Base-by-base conservation (phyloP, 257 asterid species). In the Salvia hispanica region DNA sequence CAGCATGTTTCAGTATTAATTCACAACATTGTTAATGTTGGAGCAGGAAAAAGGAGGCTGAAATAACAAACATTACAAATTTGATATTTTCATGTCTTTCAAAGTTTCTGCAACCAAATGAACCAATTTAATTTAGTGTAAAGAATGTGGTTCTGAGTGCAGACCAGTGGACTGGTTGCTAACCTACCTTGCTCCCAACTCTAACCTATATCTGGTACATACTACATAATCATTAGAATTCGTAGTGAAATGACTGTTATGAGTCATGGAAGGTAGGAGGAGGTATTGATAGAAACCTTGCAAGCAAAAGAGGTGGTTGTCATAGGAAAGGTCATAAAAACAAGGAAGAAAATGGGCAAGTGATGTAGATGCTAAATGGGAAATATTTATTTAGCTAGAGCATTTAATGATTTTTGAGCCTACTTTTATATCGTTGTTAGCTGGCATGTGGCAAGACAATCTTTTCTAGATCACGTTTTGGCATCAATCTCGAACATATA, bases 401-500 rank as follows among this genome's bases (percentile, higher is more conserved):
- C 10, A 55, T 42, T 48, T 31, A 42, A 31, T 58, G 63, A 8
- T 58, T 69, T 72, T 44, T 67, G 36, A 54, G 55, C 31, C 69
- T 64, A 28, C 45, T 58, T 25, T 36, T 18, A 16, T 58, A 56
- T 13, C 37, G 50, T 47, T 33, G 12, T 45, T 59, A 7, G 55
- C 33, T 54, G 55, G 63, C 8, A 66, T 33, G 52, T 25, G 68
- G 37, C 14, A 4, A 15, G 7, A 18, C 21, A 69, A 34, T 55
- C 42, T 14, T 64, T 53, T 74, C 37, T 16, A 9, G 11, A 73
- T 50, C 58, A 39, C 36, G 48, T 43, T 75, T 42, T 15, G 34
- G 47, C 62, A 53, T 67, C 61, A 64, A 68, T 64, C 62, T 64
- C 33, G 62, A 58, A 54, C 68, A 56, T 28, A 64, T 53, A 51